A percentile compares a stretch with the other conserved stretches of the same genome.
Evolutionary conservation across 2,329 filamentous ascomycete genomes (phyloP).

Genomic region (Trichoderma atroviride): DNA sequence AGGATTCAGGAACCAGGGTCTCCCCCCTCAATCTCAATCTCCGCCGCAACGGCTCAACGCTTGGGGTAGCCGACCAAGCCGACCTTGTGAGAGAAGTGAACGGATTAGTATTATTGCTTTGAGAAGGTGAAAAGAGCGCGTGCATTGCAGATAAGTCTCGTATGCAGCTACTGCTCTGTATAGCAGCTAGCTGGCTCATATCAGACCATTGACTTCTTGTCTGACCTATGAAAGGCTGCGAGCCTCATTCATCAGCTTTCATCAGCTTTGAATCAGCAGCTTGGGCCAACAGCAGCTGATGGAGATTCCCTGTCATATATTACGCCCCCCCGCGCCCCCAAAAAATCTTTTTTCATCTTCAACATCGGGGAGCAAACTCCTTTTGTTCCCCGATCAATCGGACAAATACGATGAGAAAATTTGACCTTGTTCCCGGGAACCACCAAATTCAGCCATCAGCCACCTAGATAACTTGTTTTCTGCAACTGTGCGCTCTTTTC

Average conservation of each 20-base stretch:
- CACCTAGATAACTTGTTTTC: background rate
- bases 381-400: background rate
- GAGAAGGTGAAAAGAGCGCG: background rate
- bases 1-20: slow-evolving; percentile 6
- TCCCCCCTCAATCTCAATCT: slow-evolving; percentile 2
- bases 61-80: background rate
- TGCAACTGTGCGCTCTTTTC: background rate
- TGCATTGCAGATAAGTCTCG: background rate
- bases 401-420: background rate
- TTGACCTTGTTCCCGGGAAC: background rate
- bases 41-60: background rate
- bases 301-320: background rate
- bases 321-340: background rate
- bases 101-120: background rate
- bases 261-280: background rate
- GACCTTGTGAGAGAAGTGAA: background rate
- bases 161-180: background rate
- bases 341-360: background rate
- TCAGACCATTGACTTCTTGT: background rate
- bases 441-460: background rate
- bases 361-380: background rate
- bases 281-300: background rate
- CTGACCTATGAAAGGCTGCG: background rate
- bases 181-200: background rate
- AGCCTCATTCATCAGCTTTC: background rate